phyloP scores from a whole-genome alignment of 2,329 filamentous ascomycete species.

The Tolypocladium pustulatum region DNA sequence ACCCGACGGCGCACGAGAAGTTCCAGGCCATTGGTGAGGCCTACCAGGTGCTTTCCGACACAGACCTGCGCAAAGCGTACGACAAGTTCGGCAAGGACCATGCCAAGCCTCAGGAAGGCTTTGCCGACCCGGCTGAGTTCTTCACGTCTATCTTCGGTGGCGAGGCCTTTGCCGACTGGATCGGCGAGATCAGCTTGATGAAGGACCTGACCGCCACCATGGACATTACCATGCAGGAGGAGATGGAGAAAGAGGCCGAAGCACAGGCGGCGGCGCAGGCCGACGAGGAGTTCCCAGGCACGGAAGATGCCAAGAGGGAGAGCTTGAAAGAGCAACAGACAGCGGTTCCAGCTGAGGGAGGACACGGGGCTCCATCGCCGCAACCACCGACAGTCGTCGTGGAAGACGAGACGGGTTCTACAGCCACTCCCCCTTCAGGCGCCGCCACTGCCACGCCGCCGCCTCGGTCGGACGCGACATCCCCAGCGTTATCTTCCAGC shows the following conservation, averaged over 20 bases:
- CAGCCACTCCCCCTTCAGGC: slow-evolving; percentile 8
- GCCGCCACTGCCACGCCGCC: slow-evolving; percentile 14
- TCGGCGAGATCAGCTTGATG: slow-evolving; percentile 97
- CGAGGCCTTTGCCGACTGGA: slow-evolving; percentile 90
- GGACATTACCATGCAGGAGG: slow-evolving; percentile 89
- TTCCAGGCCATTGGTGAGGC: slow-evolving; percentile 80
- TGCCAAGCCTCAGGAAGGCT: slow-evolving; percentile 81
- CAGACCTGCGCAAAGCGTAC: slow-evolving; percentile 80
- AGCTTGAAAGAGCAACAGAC: slow-evolving; percentile 34
- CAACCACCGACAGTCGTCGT: slow-evolving; percentile 29
- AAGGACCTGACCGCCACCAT: slow-evolving; percentile 96
- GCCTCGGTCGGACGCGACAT: slow-evolving; percentile 23
- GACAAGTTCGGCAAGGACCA: slow-evolving; percentile 96
- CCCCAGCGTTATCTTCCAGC: slow-evolving; percentile 30
- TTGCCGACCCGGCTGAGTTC: slow-evolving; percentile 94
- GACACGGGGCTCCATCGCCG: slow-evolving; percentile 9
- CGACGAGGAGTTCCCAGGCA: slow-evolving; percentile 45
- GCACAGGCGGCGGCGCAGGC: slow-evolving; percentile 35
- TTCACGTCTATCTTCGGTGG: slow-evolving; percentile 98
- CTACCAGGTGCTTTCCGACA: slow-evolving; percentile 75
- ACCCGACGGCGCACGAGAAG: slow-evolving; percentile 84
- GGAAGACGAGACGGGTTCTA: slow-evolving; percentile 23
- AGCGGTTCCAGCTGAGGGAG: slow-evolving; percentile 12
- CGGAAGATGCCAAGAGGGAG: slow-evolving; percentile 44
- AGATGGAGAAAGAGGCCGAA: slow-evolving; percentile 40